Evolutionary conservation across 2,329 filamentous ascomycete species (phyloP).

Genomic region (Blastomyces emzantsi): DNA sequence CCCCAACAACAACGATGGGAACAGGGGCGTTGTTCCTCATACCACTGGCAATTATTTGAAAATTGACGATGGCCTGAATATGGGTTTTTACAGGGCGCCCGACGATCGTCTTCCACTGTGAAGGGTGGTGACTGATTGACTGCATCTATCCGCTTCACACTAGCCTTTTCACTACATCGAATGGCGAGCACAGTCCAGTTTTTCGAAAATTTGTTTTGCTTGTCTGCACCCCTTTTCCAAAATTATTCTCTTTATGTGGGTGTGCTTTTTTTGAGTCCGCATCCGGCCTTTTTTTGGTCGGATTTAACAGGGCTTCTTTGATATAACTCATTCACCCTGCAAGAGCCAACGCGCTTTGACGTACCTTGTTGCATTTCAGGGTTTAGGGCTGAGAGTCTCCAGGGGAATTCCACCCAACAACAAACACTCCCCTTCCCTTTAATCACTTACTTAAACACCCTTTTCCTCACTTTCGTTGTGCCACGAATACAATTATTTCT

Average conservation of each 20-base stretch:
- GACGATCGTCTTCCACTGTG: neutral
- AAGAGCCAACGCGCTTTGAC: neutral
- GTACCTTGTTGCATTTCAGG: neutral
- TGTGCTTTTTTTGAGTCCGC: neutral
- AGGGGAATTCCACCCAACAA: neutral
- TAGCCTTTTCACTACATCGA: neutral
- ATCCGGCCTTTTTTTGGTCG: neutral
- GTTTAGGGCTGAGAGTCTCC: neutral
- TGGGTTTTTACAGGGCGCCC: neutral
- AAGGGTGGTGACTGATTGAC: neutral
- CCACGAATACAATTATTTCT: neutral
- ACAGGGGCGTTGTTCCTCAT: neutral
- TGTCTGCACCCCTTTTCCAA: neutral
- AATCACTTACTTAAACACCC: neutral
- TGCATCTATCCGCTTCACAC: neutral
- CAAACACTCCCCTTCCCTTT: neutral
- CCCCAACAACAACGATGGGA: neutral
- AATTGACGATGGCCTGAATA: neutral
- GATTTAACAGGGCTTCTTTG: neutral
- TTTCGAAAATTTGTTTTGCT: neutral
- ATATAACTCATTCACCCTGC: slow-evolving; percentile 1
- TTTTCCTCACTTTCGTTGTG: neutral
- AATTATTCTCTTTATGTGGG: neutral
- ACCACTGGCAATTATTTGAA: neutral
- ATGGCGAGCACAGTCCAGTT: neutral